phyloP scores from a whole-genome alignment of 805 yeast genomes.

The Kodamaea sagamina region DNA sequence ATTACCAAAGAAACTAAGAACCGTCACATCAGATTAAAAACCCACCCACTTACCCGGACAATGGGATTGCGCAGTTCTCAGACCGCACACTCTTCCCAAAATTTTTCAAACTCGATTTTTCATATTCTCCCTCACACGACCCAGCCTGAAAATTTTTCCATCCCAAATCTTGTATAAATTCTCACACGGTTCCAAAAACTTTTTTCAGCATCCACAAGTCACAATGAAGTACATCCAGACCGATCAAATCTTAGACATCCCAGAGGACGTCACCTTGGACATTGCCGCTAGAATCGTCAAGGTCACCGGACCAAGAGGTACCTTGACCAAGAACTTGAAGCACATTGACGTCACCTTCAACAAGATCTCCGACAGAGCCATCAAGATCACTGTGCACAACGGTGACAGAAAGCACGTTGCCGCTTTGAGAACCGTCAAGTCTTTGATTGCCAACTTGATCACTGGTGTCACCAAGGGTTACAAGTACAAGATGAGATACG shows the following conservation, averaged over 20 bases:
- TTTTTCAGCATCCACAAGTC: slow-evolving; percentile 1
- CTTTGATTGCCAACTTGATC: slow-evolving; percentile 89
- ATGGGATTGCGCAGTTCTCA: no score
- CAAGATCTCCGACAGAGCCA: slow-evolving; percentile 68
- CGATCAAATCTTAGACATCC: slow-evolving; percentile 78
- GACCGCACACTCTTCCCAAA: background rate
- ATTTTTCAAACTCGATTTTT: slow-evolving; percentile 1
- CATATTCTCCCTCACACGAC: slow-evolving; percentile 8
- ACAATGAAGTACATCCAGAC: slow-evolving; percentile 82
- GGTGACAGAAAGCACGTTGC: slow-evolving; percentile 99
- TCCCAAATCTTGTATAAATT: background rate
- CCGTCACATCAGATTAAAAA: no score
- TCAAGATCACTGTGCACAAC: slow-evolving; percentile 92
- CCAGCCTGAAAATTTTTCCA: background rate
- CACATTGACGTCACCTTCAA: slow-evolving; percentile 94
- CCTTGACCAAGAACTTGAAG: slow-evolving; percentile 82
- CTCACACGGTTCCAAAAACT: background rate
- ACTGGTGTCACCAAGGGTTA: slow-evolving; percentile 99
- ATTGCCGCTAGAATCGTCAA: slow-evolving; percentile 89
- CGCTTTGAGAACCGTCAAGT: slow-evolving; percentile 97
- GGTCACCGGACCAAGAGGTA: slow-evolving; percentile 98
- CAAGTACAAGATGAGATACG: slow-evolving; percentile 99
- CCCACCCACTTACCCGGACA: slow-evolving; percentile 10
- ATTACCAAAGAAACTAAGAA: no score
- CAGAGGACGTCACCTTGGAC: slow-evolving; percentile 89